phyloP scores from a whole-genome alignment of 768 basidiomycete genomes.

The Agaricus blazei region DNA sequence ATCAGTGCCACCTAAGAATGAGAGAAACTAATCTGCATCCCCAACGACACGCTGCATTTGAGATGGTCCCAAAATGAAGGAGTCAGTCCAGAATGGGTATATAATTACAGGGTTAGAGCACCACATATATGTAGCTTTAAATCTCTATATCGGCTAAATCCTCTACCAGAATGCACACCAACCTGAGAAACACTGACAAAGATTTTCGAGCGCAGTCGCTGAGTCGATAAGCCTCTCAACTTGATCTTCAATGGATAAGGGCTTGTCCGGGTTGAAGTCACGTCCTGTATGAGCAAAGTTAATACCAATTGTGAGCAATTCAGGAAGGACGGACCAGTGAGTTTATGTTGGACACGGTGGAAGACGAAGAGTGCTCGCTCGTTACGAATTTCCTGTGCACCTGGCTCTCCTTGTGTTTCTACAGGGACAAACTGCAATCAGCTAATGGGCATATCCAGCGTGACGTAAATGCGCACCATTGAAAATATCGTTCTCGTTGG shows the following conservation, averaged over 20 bases:
- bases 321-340: slow-evolving; percentile 59
- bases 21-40: slow-evolving; percentile 50
- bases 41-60: slow-evolving; percentile 71
- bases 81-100: background rate
- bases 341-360: slow-evolving; percentile 91
- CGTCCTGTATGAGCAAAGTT: slow-evolving; percentile 46
- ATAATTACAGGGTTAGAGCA: slow-evolving; percentile 8
- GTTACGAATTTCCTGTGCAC: slow-evolving; percentile 85
- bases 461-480: slow-evolving; percentile 51
- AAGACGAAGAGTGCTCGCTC: slow-evolving; percentile 88
- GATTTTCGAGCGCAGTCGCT: slow-evolving; percentile 89
- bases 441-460: background rate
- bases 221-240: slow-evolving; percentile 93
- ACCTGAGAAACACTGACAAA: slow-evolving; percentile 95
- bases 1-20: slow-evolving; percentile 3
- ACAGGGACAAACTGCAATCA: background rate
- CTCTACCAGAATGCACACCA: slow-evolving; percentile 85
- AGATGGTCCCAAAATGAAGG: background rate
- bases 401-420: slow-evolving; percentile 46
- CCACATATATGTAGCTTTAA: slow-evolving; percentile 1
- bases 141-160: slow-evolving; percentile 1
- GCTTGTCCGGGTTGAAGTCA: slow-evolving; percentile 86
- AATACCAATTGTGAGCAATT: background rate
- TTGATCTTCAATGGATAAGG: slow-evolving; percentile 72
- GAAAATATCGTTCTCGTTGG: slow-evolving; percentile 93